A percentile compares a stretch with the other conserved stretches of the same genome.
Conservation (phyloP, 495 filamentous ascomycete genomes). For the Lasiosphaeriaceae sp. region DNA sequence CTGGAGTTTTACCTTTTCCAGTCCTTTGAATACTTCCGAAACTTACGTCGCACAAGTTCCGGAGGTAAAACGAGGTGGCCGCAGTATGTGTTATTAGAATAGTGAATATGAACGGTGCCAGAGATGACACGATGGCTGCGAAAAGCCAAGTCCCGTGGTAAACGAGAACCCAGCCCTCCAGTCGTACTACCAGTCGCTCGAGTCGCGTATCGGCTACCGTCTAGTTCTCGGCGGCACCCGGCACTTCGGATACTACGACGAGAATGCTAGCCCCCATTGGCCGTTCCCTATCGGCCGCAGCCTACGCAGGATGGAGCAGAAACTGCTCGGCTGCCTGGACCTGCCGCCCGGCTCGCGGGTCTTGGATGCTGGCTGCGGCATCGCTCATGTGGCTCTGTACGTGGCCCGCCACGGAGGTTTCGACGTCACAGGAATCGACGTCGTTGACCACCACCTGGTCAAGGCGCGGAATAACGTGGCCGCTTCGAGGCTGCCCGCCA, state of each 20-base stretch:
- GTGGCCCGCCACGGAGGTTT: conserved; percentile 38
- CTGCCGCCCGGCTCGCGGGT: conserved; percentile 25
- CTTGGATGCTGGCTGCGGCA: conserved; percentile 51
- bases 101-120: no score
- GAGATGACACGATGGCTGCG: no score
- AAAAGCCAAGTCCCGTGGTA: neutral
- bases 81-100: no score
- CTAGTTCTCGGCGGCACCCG: neutral
- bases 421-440: conserved; percentile 46
- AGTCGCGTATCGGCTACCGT: neutral
- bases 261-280: neutral
- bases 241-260: neutral
- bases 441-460: conserved; percentile 45
- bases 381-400: conserved; percentile 46
- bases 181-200: neutral
- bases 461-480: conserved; percentile 43
- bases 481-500: conserved; percentile 31
- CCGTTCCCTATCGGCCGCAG: neutral
- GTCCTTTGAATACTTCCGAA: no score
- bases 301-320: neutral
- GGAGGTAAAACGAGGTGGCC: no score
- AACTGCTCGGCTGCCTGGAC: neutral
- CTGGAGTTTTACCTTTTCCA: no score
- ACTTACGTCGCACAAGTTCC: no score
- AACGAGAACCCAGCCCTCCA: neutral